Evolutionary conservation across 352 stramenopile genomes (phyloP).

Genomic region (Globisporangium heterothallicum): DNA sequence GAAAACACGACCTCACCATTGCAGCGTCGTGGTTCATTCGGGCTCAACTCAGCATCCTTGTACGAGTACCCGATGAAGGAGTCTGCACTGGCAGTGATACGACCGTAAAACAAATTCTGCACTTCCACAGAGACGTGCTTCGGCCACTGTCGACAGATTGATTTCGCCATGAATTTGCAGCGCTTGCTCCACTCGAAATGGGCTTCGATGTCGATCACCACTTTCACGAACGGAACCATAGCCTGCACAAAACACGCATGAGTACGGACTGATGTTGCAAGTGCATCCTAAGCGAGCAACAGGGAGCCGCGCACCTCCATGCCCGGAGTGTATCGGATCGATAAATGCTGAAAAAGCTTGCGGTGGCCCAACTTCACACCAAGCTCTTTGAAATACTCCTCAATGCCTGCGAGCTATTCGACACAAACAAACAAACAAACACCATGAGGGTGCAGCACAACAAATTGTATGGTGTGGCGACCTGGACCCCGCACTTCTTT

Average conservation of each 20-base stretch:
- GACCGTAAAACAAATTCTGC: conserved; percentile 12
- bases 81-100: conserved; percentile 2
- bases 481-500: too few species aligned
- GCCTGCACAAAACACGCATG: conserved; percentile 1
- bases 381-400: conserved; percentile 9
- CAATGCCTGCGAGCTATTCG: conserved; percentile 7
- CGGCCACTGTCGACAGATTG: conserved; percentile 11
- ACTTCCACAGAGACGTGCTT: conserved; percentile 6
- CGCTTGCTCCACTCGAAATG: conserved; percentile 6
- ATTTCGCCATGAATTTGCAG: conserved; percentile 9
- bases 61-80: conserved; percentile 12
- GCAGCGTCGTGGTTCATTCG: conserved; percentile 2
- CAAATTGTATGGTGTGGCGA: too few species aligned
- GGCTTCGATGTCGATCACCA: conserved; percentile 8
- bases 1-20: conserved; percentile 15
- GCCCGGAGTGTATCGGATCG: conserved; percentile 6
- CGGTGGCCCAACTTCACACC: conserved; percentile 12
- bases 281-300: background rate
- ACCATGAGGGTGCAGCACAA: too few species aligned
- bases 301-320: conserved; percentile 6
- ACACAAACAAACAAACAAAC: background rate
- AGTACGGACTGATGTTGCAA: background rate
- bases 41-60: background rate
- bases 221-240: conserved; percentile 10
- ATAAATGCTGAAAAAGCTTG: conserved; percentile 14